Conservation (phyloP, 352 stramenopile genomes). For the Globisporangium iwayamae region DNA sequence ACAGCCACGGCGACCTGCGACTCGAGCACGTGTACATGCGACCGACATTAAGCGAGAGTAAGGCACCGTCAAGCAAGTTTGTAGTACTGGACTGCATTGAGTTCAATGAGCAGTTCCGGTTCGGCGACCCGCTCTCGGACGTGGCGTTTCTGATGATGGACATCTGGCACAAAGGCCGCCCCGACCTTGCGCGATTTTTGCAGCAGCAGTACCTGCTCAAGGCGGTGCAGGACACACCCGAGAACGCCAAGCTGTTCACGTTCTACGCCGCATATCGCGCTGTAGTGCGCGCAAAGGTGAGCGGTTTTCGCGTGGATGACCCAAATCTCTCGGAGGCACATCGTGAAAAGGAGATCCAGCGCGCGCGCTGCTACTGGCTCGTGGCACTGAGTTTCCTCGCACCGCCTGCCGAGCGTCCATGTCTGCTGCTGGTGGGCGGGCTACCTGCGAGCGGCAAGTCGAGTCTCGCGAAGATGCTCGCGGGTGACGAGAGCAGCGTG, state of each 20-base stretch:
- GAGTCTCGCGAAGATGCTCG: conserved; percentile 50
- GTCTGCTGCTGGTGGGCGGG: conserved; percentile 51
- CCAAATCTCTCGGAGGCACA: conserved; percentile 34
- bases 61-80: conserved; percentile 16
- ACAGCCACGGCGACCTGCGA: conserved; percentile 63
- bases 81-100: conserved; percentile 75
- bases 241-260: conserved; percentile 41
- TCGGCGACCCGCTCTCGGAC: conserved; percentile 59
- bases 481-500: conserved; percentile 32
- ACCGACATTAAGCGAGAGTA: conserved; percentile 7
- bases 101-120: conserved; percentile 80
- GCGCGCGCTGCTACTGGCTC: conserved; percentile 58
- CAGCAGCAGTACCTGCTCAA: conserved; percentile 53
- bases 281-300: conserved; percentile 68
- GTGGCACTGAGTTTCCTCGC: conserved; percentile 55
- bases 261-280: conserved; percentile 72
- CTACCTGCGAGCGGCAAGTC: conserved; percentile 68
- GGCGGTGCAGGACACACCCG: conserved; percentile 41
- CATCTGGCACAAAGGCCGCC: conserved; percentile 53
- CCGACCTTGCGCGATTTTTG: conserved; percentile 47
- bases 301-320: conserved; percentile 60
- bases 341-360: conserved; percentile 35
- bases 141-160: conserved; percentile 71
- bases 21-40: conserved; percentile 67
- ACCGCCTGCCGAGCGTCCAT: conserved; percentile 35